These are phyloP conservation scores for Scytalidium sp. DNA, from an alignment of 2,329 filamentous ascomycete genomes.

Conservation along the genomic window DNA sequence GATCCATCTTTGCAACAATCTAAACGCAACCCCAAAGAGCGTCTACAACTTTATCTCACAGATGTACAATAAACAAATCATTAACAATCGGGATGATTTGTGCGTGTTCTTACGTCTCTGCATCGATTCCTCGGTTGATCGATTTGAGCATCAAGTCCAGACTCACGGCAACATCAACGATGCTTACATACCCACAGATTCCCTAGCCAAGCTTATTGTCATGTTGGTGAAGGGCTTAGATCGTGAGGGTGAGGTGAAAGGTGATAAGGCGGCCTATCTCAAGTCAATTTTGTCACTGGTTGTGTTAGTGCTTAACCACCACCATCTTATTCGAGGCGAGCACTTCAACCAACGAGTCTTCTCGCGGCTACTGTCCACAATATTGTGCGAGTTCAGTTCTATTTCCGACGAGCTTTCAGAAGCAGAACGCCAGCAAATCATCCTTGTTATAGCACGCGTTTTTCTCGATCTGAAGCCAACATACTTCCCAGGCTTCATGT, in stretches of 20 bases:
- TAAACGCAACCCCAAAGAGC: conserved; percentile 70
- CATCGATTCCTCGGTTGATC: conserved; percentile 74
- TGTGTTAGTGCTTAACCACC: conserved; percentile 78
- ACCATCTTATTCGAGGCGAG: conserved; percentile 77
- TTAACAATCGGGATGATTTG: conserved; percentile 73
- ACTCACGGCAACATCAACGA: conserved; percentile 57
- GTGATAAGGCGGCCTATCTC: conserved; percentile 67
- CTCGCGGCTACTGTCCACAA: conserved; percentile 81
- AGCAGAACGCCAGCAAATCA: conserved; percentile 64
- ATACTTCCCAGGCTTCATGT: conserved; percentile 78
- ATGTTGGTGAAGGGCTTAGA: conserved; percentile 71
- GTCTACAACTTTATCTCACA: conserved; percentile 78
- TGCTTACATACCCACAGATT: conserved; percentile 65
- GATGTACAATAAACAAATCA: conserved; percentile 69
- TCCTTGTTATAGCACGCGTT: conserved; percentile 67
- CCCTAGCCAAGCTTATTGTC: conserved; percentile 76
- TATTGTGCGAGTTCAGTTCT: conserved; percentile 71
- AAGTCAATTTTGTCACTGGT: conserved; percentile 76
- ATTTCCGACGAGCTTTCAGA: conserved; percentile 56
- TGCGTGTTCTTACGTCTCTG: conserved; percentile 76
- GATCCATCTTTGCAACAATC: conserved; percentile 77
- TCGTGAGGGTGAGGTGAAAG: conserved; percentile 52
- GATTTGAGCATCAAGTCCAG: conserved; percentile 69
- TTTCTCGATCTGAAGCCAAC: conserved; percentile 73
- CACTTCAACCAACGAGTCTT: conserved; percentile 86